Conservation (phyloP, 352 stramenopile genomes). For the Pythium brassicae region DNA sequence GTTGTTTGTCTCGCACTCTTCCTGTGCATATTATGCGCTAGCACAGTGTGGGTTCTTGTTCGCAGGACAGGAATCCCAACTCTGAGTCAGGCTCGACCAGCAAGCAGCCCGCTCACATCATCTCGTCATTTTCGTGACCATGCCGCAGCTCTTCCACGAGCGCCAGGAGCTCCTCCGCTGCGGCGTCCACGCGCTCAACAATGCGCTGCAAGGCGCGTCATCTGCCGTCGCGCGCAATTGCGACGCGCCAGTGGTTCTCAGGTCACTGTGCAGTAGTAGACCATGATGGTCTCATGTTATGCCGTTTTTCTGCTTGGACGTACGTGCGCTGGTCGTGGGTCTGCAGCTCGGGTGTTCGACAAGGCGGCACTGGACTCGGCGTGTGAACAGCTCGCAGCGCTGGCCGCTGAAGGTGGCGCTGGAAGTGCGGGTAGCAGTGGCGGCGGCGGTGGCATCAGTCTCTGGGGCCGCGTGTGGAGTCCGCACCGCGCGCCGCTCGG, state of each 20-base stretch:
- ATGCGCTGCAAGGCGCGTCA: slow-evolving; percentile 56
- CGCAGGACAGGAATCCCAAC: too few relatives aligned
- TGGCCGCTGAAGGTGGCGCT: slow-evolving; percentile 7
- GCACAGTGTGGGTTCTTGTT: too few relatives aligned
- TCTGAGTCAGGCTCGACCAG: too few relatives aligned
- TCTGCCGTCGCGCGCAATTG: not conserved
- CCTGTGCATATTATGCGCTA: too few relatives aligned
- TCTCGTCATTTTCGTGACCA: too few relatives aligned
- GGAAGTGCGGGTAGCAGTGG: not conserved
- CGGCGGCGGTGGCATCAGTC: not conserved
- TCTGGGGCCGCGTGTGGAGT: slow-evolving; percentile 46
- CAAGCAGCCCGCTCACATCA: too few relatives aligned
- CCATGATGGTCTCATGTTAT: too few relatives aligned
- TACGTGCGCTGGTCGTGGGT: too few relatives aligned
- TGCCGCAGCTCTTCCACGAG: slow-evolving; percentile 47
- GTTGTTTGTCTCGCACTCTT: too few relatives aligned
- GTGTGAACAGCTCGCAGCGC: slow-evolving; percentile 31
- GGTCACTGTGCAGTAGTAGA: too few relatives aligned
- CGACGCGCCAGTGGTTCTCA: too few relatives aligned
- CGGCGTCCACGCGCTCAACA: slow-evolving; percentile 80
- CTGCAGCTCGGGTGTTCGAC: slow-evolving; percentile 40
- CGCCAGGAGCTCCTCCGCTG: slow-evolving; percentile 69
- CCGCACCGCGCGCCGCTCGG: slow-evolving; percentile 59
- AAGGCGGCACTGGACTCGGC: slow-evolving; percentile 42
- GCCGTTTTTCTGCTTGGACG: too few relatives aligned